Percentiles rank a stretch among this genome's conserved stretches.
Conservation (phyloP, 306 rosid genomes). For the Crotalaria pallida region DNA sequence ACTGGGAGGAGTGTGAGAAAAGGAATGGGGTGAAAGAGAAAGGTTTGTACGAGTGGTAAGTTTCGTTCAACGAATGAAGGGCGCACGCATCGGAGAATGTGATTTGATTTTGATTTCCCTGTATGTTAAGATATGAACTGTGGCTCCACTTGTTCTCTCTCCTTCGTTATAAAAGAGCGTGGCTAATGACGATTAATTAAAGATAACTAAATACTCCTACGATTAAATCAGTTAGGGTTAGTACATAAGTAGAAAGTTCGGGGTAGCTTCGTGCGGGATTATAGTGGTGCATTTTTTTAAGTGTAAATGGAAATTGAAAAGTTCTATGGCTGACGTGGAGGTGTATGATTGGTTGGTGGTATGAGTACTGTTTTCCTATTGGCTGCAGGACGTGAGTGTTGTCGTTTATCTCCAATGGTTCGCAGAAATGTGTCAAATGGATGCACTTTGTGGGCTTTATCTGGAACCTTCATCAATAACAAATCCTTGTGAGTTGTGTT, state of each 20-base stretch:
- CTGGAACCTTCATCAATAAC: too few species aligned
- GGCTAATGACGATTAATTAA: background rate
- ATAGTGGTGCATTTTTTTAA: background rate
- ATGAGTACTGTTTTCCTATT: too few species aligned
- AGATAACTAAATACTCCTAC: background rate
- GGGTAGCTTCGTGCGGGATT: conserved; percentile 15
- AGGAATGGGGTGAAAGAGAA: conserved; percentile 16
- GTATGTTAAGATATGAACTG: conserved; percentile 1
- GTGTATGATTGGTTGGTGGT: background rate
- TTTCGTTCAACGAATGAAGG: background rate
- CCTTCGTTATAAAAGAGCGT: background rate
- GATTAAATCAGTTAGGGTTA: background rate
- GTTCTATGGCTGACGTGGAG: background rate
- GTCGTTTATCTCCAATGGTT: too few species aligned
- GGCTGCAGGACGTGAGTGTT: too few species aligned
- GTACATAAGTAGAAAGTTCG: conserved; percentile 14
- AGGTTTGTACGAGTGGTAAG: too few species aligned
- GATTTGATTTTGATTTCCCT: conserved; percentile 6
- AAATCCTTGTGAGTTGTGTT: too few species aligned
- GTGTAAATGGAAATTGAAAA: conserved; percentile 5
- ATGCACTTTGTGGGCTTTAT: too few species aligned
- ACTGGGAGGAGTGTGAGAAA: background rate
- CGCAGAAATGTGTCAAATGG: too few species aligned
- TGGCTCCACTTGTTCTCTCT: background rate
- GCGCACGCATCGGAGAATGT: conserved; percentile 8